Conservation (phyloP, 1,284 basidiomycete species). For the Trichosporon coremiiforme region DNA sequence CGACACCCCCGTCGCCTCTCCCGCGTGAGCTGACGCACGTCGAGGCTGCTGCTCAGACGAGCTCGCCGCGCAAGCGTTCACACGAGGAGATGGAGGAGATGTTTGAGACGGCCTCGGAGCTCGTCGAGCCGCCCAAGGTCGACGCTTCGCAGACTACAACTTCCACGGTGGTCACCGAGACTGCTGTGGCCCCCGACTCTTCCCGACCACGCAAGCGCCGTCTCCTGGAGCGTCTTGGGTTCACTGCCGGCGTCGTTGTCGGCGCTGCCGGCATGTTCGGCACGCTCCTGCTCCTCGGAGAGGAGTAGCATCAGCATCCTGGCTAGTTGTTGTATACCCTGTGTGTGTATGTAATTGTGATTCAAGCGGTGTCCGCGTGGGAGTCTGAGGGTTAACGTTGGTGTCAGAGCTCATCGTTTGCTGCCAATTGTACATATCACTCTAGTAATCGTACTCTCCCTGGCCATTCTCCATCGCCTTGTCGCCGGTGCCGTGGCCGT, state of each 20-base stretch:
- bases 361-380: background rate
- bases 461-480: slow-evolving; percentile 43
- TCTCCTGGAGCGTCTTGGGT: slow-evolving; percentile 3
- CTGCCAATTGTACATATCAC: no score
- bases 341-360: slow-evolving; percentile 17
- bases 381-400: no score
- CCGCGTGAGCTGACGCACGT: background rate
- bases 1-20: slow-evolving; percentile 1
- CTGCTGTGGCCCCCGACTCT: background rate
- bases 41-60: background rate
- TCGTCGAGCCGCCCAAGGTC: background rate
- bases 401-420: no score
- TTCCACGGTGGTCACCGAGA: background rate
- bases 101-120: background rate
- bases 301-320: background rate
- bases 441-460: slow-evolving; percentile 55
- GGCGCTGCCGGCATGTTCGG: slow-evolving; percentile 10
- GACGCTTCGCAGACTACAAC: background rate
- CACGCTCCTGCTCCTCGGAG: background rate
- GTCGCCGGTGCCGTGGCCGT: slow-evolving; percentile 17
- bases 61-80: background rate
- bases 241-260: slow-evolving; percentile 10
- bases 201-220: slow-evolving; percentile 10
- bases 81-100: background rate
- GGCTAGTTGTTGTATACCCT: background rate